A percentile compares a stretch with the other conserved stretches of the same genome.
phyloP scores from a whole-genome alignment of 1,139 yeast species.

The Zygosaccharomyces sapae region DNA sequence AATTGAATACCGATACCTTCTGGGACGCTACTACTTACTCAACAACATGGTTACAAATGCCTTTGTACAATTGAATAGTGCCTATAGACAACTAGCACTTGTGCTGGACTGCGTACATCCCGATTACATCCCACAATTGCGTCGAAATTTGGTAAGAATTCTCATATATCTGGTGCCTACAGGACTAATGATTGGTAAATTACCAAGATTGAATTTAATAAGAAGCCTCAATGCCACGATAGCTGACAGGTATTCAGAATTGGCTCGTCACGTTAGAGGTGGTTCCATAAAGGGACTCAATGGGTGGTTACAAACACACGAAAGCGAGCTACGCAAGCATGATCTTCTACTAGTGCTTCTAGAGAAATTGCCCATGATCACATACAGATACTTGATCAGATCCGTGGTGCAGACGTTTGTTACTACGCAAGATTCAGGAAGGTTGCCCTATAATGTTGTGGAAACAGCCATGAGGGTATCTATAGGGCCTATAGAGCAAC shows the following conservation, averaged over 20 bases:
- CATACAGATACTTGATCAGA: slow-evolving; percentile 29
- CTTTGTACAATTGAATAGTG: slow-evolving; percentile 31
- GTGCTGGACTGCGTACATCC: slow-evolving; percentile 10
- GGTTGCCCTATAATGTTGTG: slow-evolving; percentile 27
- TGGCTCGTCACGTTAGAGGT: slow-evolving; percentile 19
- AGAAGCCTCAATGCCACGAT: slow-evolving; percentile 18
- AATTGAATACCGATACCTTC: slow-evolving; percentile 33
- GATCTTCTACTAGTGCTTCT: slow-evolving; percentile 25
- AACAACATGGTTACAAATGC: slow-evolving; percentile 32
- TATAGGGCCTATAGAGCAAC: slow-evolving; percentile 13
- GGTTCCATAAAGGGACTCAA: slow-evolving; percentile 30
- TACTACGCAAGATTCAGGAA: slow-evolving; percentile 23
- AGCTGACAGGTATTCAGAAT: slow-evolving; percentile 18
- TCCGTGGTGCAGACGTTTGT: slow-evolving; percentile 19
- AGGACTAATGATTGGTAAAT: slow-evolving; percentile 32
- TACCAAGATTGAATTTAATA: slow-evolving; percentile 23
- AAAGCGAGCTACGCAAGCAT: slow-evolving; percentile 18
- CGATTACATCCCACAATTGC: slow-evolving; percentile 13
- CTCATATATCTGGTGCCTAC: slow-evolving; percentile 29
- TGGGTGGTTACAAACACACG: slow-evolving; percentile 30
- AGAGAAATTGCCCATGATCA: slow-evolving; percentile 33
- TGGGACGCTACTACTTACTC: slow-evolving; percentile 34
- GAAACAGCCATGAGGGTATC: slow-evolving; percentile 23
- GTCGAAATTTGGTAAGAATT: slow-evolving; percentile 25
- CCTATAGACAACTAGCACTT: slow-evolving; percentile 20